A percentile compares a stretch with the other conserved stretches of the same genome.
Conservation (phyloP, 257 asterid genomes). For the Rubia yunnanensis region DNA sequence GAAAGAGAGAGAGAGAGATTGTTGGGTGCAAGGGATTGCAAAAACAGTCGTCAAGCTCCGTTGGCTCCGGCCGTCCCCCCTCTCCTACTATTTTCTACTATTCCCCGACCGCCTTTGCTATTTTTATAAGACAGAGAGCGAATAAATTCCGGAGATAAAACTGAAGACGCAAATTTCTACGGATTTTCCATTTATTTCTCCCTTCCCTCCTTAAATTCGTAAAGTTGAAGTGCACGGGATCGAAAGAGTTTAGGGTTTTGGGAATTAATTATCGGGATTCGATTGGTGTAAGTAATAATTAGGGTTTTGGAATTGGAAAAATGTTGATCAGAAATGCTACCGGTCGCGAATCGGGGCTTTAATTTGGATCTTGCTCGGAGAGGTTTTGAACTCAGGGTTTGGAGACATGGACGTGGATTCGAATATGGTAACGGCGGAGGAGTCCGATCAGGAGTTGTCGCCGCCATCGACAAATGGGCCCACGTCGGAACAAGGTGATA, state of each 20-base stretch:
- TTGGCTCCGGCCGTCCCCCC: conserved; percentile 12
- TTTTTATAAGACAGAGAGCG: background rate
- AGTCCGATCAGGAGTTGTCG: conserved; percentile 62
- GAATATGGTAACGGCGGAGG: conserved; percentile 47
- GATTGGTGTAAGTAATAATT: conserved; percentile 8
- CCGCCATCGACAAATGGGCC: conserved; percentile 14
- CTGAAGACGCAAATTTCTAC: background rate
- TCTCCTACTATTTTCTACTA: conserved; percentile 8
- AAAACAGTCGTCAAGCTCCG: conserved; percentile 3
- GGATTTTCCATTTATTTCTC: conserved; percentile 10
- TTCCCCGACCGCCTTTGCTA: conserved; percentile 26
- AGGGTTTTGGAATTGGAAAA: conserved; percentile 16
- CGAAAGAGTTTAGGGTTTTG: conserved; percentile 15
- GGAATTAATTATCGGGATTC: conserved; percentile 2
- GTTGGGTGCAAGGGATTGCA: background rate
- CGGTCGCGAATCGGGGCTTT: conserved; percentile 33
- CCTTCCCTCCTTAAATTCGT: background rate
- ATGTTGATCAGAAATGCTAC: conserved; percentile 44
- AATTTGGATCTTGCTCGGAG: conserved; percentile 40
- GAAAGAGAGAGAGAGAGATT: background rate
- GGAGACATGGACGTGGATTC: conserved; percentile 74
- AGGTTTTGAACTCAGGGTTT: conserved; percentile 45
- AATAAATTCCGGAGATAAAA: background rate
- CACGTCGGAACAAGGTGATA: conserved; percentile 39
- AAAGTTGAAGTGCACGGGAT: conserved; percentile 11